Evolutionary conservation across 192 early-diverging fungal species (phyloP).

Genomic region (Chytriomyces hyalinus): DNA sequence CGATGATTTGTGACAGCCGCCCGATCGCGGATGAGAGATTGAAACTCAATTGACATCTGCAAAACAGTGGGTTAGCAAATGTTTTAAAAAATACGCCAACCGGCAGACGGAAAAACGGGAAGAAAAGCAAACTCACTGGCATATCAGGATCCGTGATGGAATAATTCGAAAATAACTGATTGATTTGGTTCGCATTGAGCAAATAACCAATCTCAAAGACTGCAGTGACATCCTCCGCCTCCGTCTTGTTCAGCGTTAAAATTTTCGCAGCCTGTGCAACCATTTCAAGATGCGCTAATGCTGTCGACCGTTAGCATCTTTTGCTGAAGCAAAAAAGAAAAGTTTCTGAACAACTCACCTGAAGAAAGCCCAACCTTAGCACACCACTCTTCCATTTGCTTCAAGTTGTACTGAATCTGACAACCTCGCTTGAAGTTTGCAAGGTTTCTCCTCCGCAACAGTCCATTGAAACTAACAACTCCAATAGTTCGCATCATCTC

Average conservation of each 20-base stretch:
- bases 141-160: slow-evolving; percentile 76
- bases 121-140: slow-evolving; percentile 34
- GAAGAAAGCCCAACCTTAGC: slow-evolving; percentile 78
- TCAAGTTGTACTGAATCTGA: slow-evolving; percentile 96
- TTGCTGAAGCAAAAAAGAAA: not conserved
- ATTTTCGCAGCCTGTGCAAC: slow-evolving; percentile 90
- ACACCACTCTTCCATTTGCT: slow-evolving; percentile 94
- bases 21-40: not conserved
- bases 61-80: no score
- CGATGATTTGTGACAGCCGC: slow-evolving; percentile 3
- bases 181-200: slow-evolving; percentile 84
- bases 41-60: slow-evolving; percentile 29
- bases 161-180: slow-evolving; percentile 88
- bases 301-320: slow-evolving; percentile 14
- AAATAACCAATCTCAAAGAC: slow-evolving; percentile 91
- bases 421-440: slow-evolving; percentile 91
- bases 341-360: slow-evolving; percentile 11
- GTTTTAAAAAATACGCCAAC: not conserved
- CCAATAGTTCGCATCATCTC: slow-evolving; percentile 87
- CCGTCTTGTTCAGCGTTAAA: slow-evolving; percentile 81
- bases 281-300: slow-evolving; percentile 71
- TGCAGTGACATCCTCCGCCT: slow-evolving; percentile 77
- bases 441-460: slow-evolving; percentile 89
- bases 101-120: not conserved
- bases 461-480: slow-evolving; percentile 84